phyloP scores from a whole-genome alignment of 2,329 filamentous ascomycete species.

The Colletotrichum musicola region DNA sequence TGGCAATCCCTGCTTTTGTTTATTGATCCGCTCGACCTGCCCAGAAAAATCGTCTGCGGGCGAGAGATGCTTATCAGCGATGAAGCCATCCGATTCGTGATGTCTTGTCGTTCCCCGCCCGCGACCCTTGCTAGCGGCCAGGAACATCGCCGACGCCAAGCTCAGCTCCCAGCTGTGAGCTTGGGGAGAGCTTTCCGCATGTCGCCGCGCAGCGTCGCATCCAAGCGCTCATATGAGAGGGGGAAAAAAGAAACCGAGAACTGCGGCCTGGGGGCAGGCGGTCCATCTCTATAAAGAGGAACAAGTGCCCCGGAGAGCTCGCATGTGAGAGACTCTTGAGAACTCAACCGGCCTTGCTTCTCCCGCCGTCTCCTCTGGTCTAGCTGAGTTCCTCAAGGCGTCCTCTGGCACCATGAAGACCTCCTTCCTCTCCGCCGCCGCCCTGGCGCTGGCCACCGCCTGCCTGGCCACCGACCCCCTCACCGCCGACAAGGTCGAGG shows the following conservation, averaged over 20 bases:
- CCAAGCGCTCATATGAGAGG: neutral
- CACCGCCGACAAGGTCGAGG: conserved; percentile 54
- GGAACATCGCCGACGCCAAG: conserved; percentile 29
- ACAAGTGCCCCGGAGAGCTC: neutral
- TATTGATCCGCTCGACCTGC: neutral
- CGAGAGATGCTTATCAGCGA: conserved; percentile 30
- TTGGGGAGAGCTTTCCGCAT: conserved; percentile 3
- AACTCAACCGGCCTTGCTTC: conserved; percentile 16
- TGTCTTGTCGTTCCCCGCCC: conserved; percentile 15
- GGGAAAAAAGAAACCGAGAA: neutral
- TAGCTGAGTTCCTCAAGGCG: neutral
- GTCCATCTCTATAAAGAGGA: conserved; percentile 9
- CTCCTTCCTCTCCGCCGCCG: conserved; percentile 23
- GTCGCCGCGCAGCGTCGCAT: conserved; percentile 9
- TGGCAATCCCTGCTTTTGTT: conserved; percentile 6
- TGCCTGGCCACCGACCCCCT: conserved; percentile 45
- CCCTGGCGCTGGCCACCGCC: conserved; percentile 31
- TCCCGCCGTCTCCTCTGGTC: conserved; percentile 20
- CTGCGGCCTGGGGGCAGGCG: neutral
- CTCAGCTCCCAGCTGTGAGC: conserved; percentile 17
- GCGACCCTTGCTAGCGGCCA: neutral
- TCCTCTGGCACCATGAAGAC: conserved; percentile 35
- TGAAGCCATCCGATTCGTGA: conserved; percentile 21
- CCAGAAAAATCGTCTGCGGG: neutral
- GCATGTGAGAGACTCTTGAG: neutral